phyloP scores from a whole-genome alignment of 2,329 filamentous ascomycete species.

The Graphilbum sp. region DNA sequence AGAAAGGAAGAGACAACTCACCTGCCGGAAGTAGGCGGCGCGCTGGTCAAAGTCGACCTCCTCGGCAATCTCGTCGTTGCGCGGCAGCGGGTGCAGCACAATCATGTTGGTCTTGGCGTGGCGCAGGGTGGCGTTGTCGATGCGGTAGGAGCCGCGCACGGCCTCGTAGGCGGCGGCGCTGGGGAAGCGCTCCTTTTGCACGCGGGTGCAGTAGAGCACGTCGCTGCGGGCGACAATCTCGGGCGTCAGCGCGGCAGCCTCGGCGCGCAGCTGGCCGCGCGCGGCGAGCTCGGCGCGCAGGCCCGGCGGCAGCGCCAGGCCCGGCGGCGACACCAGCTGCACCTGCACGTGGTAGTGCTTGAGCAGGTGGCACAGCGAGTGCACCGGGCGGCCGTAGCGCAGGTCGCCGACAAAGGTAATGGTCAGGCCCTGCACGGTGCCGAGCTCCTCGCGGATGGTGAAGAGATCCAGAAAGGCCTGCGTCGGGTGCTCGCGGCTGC shows the following conservation, averaged over 20 bases:
- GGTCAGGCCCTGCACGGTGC: slow-evolving; percentile 85
- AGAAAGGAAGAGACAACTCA: slow-evolving; percentile 33
- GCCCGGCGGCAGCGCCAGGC: slow-evolving; percentile 58
- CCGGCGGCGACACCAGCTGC: slow-evolving; percentile 75
- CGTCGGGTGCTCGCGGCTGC: slow-evolving; percentile 88
- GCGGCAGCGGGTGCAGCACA: slow-evolving; percentile 86
- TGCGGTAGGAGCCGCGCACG: slow-evolving; percentile 75
- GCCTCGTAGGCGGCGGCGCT: slow-evolving; percentile 64
- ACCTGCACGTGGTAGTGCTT: slow-evolving; percentile 91
- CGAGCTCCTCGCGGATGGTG: slow-evolving; percentile 93
- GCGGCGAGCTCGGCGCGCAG: slow-evolving; percentile 55
- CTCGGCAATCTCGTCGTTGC: slow-evolving; percentile 84
- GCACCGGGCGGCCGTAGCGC: slow-evolving; percentile 82
- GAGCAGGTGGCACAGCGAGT: slow-evolving; percentile 86
- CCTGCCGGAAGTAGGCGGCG: slow-evolving; percentile 98
- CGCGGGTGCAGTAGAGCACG: slow-evolving; percentile 90
- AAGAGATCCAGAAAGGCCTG: slow-evolving; percentile 96
- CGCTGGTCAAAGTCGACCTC: slow-evolving; percentile 96
- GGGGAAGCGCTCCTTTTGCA: slow-evolving; percentile 94
- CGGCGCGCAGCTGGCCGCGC: slow-evolving; percentile 61
- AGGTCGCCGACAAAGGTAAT: slow-evolving; percentile 95
- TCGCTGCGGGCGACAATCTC: slow-evolving; percentile 79
- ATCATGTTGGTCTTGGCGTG: slow-evolving; percentile 86
- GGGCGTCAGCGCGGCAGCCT: slow-evolving; percentile 64
- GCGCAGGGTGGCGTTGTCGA: slow-evolving; percentile 81